Evolutionary conservation across 805 yeast genomes (phyloP).

Genomic region (Saccharomycopsis olivae): DNA sequence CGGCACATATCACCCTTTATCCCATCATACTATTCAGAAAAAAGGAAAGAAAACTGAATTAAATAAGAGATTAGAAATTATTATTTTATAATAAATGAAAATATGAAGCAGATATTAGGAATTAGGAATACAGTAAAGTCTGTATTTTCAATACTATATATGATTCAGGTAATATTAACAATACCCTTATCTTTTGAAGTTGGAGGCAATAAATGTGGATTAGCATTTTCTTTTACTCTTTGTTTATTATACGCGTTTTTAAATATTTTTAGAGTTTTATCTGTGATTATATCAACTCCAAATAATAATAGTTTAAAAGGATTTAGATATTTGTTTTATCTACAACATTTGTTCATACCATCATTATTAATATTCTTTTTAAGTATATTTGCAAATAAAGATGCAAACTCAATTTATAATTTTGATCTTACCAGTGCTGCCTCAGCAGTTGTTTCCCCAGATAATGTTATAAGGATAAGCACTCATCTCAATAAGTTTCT

Average conservation of each 20-base stretch:
- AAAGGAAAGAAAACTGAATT: too few species aligned
- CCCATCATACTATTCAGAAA: too few species aligned
- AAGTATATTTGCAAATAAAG: slow-evolving; percentile 35
- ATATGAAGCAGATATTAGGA: slow-evolving; percentile 10
- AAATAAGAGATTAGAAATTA: too few species aligned
- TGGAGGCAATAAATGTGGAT: slow-evolving; percentile 85
- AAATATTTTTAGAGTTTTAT: slow-evolving; percentile 58
- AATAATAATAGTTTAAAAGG: slow-evolving; percentile 18
- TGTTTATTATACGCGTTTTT: slow-evolving; percentile 58
- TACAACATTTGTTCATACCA: slow-evolving; percentile 78
- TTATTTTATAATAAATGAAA: not conserved
- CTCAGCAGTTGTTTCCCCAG: not conserved
- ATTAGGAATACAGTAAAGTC: slow-evolving; percentile 23
- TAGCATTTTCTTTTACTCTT: slow-evolving; percentile 70
- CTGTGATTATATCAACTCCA: slow-evolving; percentile 18
- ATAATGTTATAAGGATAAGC: not conserved
- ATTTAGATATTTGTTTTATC: slow-evolving; percentile 46
- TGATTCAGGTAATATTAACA: slow-evolving; percentile 61
- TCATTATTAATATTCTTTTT: slow-evolving; percentile 63
- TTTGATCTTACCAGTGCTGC: not conserved
- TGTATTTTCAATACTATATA: slow-evolving; percentile 47
- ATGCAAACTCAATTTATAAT: slow-evolving; percentile 19
- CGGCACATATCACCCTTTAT: too few species aligned
- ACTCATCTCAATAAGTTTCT: slow-evolving; percentile 23
- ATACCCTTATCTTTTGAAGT: slow-evolving; percentile 90